Evolutionary conservation across 352 stramenopile genomes (phyloP).

Genomic region (Pelagophyceae sp.): DNA sequence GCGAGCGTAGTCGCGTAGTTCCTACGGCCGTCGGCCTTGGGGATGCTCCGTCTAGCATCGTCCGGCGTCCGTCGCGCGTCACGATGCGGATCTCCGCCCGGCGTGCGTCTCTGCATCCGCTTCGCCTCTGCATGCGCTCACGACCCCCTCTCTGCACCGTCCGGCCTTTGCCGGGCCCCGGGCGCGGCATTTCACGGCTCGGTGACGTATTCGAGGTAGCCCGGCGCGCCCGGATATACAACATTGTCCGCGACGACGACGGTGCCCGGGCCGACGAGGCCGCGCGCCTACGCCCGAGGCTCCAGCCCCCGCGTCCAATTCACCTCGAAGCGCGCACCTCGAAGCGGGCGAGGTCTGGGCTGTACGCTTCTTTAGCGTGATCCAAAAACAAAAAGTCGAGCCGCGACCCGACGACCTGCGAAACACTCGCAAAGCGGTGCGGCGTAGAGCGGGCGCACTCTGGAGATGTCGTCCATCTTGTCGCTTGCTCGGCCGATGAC

Average conservation of each 20-base stretch:
- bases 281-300: neutral
- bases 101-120: too few relatives aligned
- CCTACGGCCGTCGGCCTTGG: too few relatives aligned
- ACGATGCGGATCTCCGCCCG: too few relatives aligned
- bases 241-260: slow-evolving; percentile 20
- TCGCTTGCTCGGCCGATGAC: neutral
- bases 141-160: too few relatives aligned
- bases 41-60: too few relatives aligned
- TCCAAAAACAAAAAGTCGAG: slow-evolving; percentile 11
- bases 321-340: slow-evolving; percentile 13
- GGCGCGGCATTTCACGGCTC: too few relatives aligned
- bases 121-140: too few relatives aligned
- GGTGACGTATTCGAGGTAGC: slow-evolving; percentile 14
- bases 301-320: neutral
- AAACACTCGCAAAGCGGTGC: too few relatives aligned
- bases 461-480: neutral
- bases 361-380: slow-evolving; percentile 12
- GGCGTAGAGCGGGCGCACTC: too few relatives aligned
- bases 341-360: neutral
- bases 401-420: neutral
- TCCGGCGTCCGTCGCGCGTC: too few relatives aligned
- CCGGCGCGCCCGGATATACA: slow-evolving; percentile 13
- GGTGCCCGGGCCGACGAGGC: neutral
- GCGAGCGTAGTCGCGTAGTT: neutral
- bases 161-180: too few relatives aligned